Evolutionary conservation across 768 basidiomycete species (phyloP), one percentile per base, ranked within the genome.

Genomic region (Tricholoma terreum): DNA sequence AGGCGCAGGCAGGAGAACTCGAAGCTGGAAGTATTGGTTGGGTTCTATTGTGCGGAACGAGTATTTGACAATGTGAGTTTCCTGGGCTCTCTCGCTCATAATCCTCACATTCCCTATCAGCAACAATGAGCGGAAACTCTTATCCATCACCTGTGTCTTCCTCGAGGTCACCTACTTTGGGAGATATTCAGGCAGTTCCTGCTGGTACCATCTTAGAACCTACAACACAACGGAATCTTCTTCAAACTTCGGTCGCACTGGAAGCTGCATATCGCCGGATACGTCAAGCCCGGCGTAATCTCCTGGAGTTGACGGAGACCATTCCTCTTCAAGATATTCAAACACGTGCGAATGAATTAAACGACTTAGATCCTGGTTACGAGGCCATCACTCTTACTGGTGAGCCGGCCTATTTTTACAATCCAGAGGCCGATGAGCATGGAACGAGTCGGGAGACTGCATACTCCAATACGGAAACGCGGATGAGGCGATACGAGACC

Each of bases 231-330:
- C 66, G 66, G 46, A 76, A 62, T 64, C 69, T 84, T 30, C 78
- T 79, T 33, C 74, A 78, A 55, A 81, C 82, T n/a, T 78, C 83
- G 38, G 70, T 72, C n/a, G 79, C 79, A 6, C 71, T 85, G 36
- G 80, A 84, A 54, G 75, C 77, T 34, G 84, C 82, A 19, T 83
- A 81, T 67, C 76, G 73, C 59, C 78, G 81, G 46, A 80, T 85
- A 64, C 76, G 77, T 50, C 78, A 80, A 67, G 77, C 84, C 50
- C 78, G 84, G 57, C 77, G 76, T 30, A 82, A 74, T 59, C 74
- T 86, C 34, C 69, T 78, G 51, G 73, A 75, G 57, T 68, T 83
- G 15, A 68, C 76, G 6, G 75, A 75, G n/a, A 66, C 68, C n/a
- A 48, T 71, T 17, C 65, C 73, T 58, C 59, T 72, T 31, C 21